Evolutionary conservation across 2,329 filamentous ascomycete genomes (phyloP).

Genomic region (Penicillium sp.): DNA sequence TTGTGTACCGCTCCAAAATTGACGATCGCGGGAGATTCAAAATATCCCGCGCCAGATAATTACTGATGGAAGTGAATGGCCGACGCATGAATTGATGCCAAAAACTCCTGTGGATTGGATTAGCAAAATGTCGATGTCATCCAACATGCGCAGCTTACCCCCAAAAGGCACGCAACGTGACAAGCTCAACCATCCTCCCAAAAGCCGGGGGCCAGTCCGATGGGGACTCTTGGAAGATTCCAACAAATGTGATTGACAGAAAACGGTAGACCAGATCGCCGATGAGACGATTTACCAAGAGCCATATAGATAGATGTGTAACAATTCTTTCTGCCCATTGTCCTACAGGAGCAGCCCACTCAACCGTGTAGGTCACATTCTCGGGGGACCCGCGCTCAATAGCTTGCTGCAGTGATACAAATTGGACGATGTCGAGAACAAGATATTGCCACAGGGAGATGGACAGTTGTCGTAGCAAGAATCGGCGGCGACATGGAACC

Average conservation of each 20-base stretch:
- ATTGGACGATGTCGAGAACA: constrained; percentile 11
- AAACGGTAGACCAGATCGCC: constrained; percentile 21
- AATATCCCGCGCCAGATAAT: constrained; percentile 1
- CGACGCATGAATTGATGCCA: constrained; percentile 14
- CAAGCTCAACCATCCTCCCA: constrained; percentile 22
- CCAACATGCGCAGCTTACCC: constrained; percentile 5
- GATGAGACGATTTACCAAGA: constrained; percentile 14
- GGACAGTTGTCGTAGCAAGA: constrained; percentile 7
- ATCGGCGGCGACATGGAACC: background rate
- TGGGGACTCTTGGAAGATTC: constrained; percentile 4
- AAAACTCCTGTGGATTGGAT: constrained; percentile 8
- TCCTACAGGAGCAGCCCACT: constrained; percentile 8
- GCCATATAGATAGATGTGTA: constrained; percentile 13
- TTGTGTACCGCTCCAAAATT: constrained; percentile 6
- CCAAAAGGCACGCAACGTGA: constrained; percentile 26
- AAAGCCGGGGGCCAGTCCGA: constrained; percentile 27
- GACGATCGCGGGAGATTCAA: constrained; percentile 1
- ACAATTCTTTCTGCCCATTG: constrained; percentile 13
- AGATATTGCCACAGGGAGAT: constrained; percentile 13
- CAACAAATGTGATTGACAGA: constrained; percentile 19
- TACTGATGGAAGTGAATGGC: constrained; percentile 8
- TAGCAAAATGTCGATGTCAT: background rate
- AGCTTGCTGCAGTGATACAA: background rate
- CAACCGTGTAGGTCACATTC: background rate
- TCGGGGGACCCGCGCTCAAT: background rate